Evolutionary conservation across 805 yeast species (phyloP).

Genomic region (Middelhovenomyces tepae): DNA sequence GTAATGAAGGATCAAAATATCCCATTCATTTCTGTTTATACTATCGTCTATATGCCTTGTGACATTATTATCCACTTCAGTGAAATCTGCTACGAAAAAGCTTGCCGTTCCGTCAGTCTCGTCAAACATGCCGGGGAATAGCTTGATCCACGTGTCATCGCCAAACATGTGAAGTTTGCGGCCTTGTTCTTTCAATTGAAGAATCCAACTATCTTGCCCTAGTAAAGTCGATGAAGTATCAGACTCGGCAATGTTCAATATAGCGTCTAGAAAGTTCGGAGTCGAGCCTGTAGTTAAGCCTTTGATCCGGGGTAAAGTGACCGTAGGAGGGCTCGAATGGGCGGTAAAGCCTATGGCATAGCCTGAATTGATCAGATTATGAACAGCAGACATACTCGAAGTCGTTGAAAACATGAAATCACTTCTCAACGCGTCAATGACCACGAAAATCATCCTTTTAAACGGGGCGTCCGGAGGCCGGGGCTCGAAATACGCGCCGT

Average conservation of each 20-base stretch:
- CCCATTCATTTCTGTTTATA: constrained; percentile 49
- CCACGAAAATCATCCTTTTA: constrained; percentile 65
- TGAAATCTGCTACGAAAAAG: constrained; percentile 89
- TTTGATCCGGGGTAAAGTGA: constrained; percentile 86
- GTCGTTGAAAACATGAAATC: constrained; percentile 65
- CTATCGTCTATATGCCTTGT: constrained; percentile 65
- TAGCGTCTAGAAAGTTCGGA: constrained; percentile 90
- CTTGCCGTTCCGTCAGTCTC: constrained; percentile 81
- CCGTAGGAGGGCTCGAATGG: constrained; percentile 91
- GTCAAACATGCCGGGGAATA: constrained; percentile 66
- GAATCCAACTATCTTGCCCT: constrained; percentile 80
- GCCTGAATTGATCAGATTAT: constrained; percentile 52
- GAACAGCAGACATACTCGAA: constrained; percentile 63
- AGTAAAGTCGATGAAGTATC: constrained; percentile 62
- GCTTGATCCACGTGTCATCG: constrained; percentile 94
- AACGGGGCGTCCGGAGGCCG: constrained; percentile 32
- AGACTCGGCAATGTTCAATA: constrained; percentile 85
- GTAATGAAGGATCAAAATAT: constrained; percentile 78
- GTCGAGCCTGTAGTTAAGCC: constrained; percentile 93
- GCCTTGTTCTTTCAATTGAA: constrained; percentile 43
- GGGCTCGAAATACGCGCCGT: constrained; percentile 24
- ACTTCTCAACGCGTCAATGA: constrained; percentile 86
- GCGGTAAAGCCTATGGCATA: constrained; percentile 85
- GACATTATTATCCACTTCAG: constrained; percentile 88
- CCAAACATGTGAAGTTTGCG: constrained; percentile 76